Base-by-base conservation (phyloP, 495 filamentous ascomycete species). In the Daldinia loculata region DNA sequence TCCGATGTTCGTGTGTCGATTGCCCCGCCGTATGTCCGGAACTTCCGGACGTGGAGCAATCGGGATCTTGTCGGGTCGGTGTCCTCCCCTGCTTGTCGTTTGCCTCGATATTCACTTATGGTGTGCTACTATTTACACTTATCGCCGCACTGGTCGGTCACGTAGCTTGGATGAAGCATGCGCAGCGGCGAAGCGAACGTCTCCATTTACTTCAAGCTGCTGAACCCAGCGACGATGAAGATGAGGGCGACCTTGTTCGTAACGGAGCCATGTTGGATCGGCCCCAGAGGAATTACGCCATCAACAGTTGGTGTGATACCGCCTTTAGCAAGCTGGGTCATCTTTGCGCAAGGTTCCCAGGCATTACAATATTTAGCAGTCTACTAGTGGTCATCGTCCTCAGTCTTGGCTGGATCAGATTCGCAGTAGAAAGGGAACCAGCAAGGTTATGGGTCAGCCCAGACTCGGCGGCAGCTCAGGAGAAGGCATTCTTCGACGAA, bases 381-480 rank as follows among this genome's bases (percentile, higher is more conserved):
- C 67, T 96, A 14, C 17, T 94, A 41, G 78, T 93, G 22, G 92
- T 97, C 12, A 82, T 82, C 3, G 67, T 97, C 4, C 80, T 99
- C 64, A 97, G 93, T 73, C 70, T 93, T 36, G 95, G 95, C 14
- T 97, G 93, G 93, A 78, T 94, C 34, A 88, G 87, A 45, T 98
- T 98, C 71, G 83, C 89, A 2, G 84, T 99, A 61, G 96, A 98
- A 76, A 92, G 85, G 19, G 91, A 97, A 64, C 95, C 95, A 0
- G 96, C 95, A 11, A 89, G 92, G 32, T 79, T 99, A 50, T 99
- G 95, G 95, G 96, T 99, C 14, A 94, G 93, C 72, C 96, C 95
- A 11, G 91, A 91, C 12, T 98, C 95, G 2, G 88, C 88, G 45
- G 94, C 96, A 15, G 95, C 95, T 0, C 85, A 93, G 78, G 96